phyloP scores from a whole-genome alignment of 129 eudicot species.

The Flaveria trinervia region DNA sequence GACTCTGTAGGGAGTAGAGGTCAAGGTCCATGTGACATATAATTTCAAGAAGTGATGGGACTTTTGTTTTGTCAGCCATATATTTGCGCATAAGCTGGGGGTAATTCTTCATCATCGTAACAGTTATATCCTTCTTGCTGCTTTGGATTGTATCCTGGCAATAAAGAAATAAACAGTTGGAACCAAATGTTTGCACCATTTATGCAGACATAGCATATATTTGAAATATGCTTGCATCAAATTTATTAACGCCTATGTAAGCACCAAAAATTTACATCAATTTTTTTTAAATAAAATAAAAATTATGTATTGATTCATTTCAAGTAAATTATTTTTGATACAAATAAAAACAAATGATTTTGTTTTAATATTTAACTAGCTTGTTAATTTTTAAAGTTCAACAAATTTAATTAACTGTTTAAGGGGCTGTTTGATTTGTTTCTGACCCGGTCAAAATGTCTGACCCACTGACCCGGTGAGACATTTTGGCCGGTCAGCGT shows the following conservation, averaged over 20 bases:
- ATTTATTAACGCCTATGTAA: background rate
- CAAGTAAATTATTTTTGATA: background rate
- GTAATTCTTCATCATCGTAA: slow-evolving; percentile 86
- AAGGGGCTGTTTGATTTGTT: too few relatives aligned
- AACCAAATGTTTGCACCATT: background rate
- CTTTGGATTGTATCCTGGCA: slow-evolving; percentile 72
- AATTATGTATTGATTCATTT: background rate
- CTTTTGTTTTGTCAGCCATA: slow-evolving; percentile 91
- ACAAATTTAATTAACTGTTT: background rate
- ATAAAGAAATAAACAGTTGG: slow-evolving; percentile 18
- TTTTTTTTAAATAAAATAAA: background rate
- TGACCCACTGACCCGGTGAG: too few relatives aligned
- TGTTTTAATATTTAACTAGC: background rate
- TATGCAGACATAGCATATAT: background rate
- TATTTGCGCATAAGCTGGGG: slow-evolving; percentile 86
- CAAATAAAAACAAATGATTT: background rate
- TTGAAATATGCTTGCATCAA: background rate
- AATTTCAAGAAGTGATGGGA: slow-evolving; percentile 74
- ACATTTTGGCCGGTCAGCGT: too few relatives aligned
- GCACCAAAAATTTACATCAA: background rate
- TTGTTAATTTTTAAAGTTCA: background rate
- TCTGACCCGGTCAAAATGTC: too few relatives aligned
- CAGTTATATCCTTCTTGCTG: slow-evolving; percentile 65
- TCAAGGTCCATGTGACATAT: slow-evolving; percentile 76
- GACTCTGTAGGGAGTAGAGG: slow-evolving; percentile 91